Evolutionary conservation across 352 stramenopile species (phyloP).

Genomic region (Phytopythium mirpurense): DNA sequence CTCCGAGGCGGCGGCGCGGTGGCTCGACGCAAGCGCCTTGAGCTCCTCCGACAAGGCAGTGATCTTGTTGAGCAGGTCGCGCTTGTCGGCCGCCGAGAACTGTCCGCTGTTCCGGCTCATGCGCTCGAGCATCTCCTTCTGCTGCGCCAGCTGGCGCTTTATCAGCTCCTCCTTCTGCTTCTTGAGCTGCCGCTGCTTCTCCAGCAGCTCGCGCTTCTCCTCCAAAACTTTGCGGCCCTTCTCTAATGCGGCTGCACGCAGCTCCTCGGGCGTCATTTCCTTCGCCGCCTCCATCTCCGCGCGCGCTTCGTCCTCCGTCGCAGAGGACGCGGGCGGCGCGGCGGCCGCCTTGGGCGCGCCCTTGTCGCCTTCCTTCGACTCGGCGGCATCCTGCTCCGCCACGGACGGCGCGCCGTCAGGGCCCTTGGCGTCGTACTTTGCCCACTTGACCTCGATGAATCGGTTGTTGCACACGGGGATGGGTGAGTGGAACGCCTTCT

Average conservation of each 20-base stretch:
- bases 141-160: slow-evolving; percentile 73
- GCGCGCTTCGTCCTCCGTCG: slow-evolving; percentile 9
- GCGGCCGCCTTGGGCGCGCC: slow-evolving; percentile 7
- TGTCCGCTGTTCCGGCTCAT: slow-evolving; percentile 75
- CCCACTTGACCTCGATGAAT: slow-evolving; percentile 87
- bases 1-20: slow-evolving; percentile 10
- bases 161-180: slow-evolving; percentile 83
- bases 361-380: slow-evolving; percentile 26
- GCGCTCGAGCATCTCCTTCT: slow-evolving; percentile 75
- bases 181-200: slow-evolving; percentile 78
- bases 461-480: slow-evolving; percentile 88
- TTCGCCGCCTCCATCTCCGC: slow-evolving; percentile 31
- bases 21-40: slow-evolving; percentile 34
- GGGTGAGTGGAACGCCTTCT: slow-evolving; percentile 83
- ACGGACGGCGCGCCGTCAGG: slow-evolving; percentile 38
- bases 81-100: slow-evolving; percentile 68
- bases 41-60: slow-evolving; percentile 64
- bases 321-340: slow-evolving; percentile 7
- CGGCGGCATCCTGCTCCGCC: slow-evolving; percentile 27
- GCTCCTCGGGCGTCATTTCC: slow-evolving; percentile 68
- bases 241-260: slow-evolving; percentile 66
- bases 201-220: slow-evolving; percentile 81
- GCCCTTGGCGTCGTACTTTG: slow-evolving; percentile 73
- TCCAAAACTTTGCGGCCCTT: slow-evolving; percentile 79
- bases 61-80: slow-evolving; percentile 82